A percentile compares a stretch with the other conserved stretches of the same genome.
Conservation (phyloP, 1,284 basidiomycete genomes). For the Bondarzewia mesenterica region DNA sequence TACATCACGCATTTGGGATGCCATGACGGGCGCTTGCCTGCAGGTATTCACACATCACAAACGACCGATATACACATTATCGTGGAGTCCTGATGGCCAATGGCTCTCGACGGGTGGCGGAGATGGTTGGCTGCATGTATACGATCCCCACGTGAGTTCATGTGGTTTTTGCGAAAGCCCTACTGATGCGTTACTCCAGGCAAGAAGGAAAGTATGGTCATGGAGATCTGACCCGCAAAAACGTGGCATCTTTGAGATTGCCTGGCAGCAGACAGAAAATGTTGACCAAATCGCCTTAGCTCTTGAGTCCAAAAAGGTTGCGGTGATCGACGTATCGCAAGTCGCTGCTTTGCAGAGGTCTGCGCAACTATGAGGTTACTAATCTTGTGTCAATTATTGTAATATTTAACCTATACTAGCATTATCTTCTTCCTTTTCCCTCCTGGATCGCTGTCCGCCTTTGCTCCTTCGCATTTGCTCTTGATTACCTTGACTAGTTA, state of each 20-base stretch:
- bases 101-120: constrained; percentile 53
- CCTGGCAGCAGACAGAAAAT: constrained; percentile 43
- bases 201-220: constrained; percentile 41
- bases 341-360: constrained; percentile 29
- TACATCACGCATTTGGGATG: constrained; percentile 73
- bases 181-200: constrained; percentile 21
- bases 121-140: constrained; percentile 54
- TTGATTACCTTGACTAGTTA: too few species aligned
- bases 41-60: constrained; percentile 59
- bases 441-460: background rate
- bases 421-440: background rate
- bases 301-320: constrained; percentile 45
- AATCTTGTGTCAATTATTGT: background rate
- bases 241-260: constrained; percentile 56
- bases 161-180: background rate
- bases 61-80: constrained; percentile 56
- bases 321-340: constrained; percentile 42
- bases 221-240: constrained; percentile 45
- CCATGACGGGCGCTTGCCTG: constrained; percentile 63
- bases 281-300: constrained; percentile 52
- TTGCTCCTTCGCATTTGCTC: too few species aligned
- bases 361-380: constrained; percentile 2
- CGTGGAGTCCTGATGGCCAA: constrained; percentile 59
- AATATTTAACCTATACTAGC: too few species aligned
- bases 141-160: constrained; percentile 33